Percentiles rank a stretch among this genome's conserved stretches.
Conservation (phyloP, 2,329 filamentous ascomycete genomes). For the Pyrenophora seminiperda region DNA sequence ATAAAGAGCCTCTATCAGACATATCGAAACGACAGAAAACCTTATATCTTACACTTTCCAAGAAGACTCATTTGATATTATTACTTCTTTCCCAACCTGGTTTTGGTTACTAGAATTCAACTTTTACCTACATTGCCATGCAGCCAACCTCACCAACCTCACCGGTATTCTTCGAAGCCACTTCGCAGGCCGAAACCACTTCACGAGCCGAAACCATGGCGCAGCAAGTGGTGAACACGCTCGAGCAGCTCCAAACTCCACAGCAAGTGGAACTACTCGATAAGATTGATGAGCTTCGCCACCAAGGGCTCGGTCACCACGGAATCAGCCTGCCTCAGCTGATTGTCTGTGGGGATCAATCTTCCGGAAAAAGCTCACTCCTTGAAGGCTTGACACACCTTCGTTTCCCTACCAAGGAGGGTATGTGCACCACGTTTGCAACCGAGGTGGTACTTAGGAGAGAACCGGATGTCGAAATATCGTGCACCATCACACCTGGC, state of each 20-base stretch:
- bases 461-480: constrained; percentile 42
- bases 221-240: constrained; percentile 16
- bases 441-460: constrained; percentile 64
- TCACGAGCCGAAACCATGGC: constrained; percentile 15
- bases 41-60: no score
- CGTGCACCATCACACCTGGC: constrained; percentile 50
- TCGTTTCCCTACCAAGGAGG: constrained; percentile 61
- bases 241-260: constrained; percentile 34
- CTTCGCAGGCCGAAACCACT: constrained; percentile 6
- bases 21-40: no score
- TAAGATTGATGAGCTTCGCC: constrained; percentile 56
- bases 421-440: constrained; percentile 64
- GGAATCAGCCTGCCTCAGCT: constrained; percentile 45
- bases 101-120: not conserved
- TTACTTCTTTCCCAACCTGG: not conserved
- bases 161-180: constrained; percentile 3
- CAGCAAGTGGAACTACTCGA: constrained; percentile 55
- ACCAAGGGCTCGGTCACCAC: constrained; percentile 27
- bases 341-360: constrained; percentile 41
- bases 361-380: constrained; percentile 39
- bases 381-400: constrained; percentile 56
- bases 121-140: not conserved
- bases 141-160: not conserved
- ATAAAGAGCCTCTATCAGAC: no score
- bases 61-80: not conserved